phyloP scores from a whole-genome alignment of 768 basidiomycete genomes.

The Fistulinella prunicolor region DNA sequence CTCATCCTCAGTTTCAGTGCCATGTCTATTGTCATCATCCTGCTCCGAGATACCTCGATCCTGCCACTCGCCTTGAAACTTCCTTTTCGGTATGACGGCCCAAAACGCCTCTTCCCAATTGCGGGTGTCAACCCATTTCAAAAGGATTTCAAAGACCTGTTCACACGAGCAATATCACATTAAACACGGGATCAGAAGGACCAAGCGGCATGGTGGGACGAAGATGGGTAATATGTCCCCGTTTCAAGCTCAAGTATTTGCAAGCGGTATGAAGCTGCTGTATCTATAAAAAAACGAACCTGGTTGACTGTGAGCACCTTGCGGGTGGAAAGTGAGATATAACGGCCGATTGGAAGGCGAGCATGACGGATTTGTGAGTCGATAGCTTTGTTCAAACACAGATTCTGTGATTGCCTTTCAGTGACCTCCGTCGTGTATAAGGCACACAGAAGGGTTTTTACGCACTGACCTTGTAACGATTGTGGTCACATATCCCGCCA shows the following conservation, averaged over 20 bases:
- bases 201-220: not conserved
- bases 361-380: constrained; percentile 76
- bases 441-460: not conserved
- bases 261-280: constrained; percentile 3
- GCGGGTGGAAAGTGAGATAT: constrained; percentile 80
- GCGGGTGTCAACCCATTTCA: constrained; percentile 82
- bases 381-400: constrained; percentile 86
- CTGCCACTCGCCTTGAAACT: constrained; percentile 52
- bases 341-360: constrained; percentile 91
- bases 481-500: constrained; percentile 93
- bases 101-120: constrained; percentile 87
- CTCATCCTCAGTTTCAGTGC: not conserved
- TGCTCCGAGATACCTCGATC: constrained; percentile 4
- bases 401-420: constrained; percentile 50
- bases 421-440: constrained; percentile 10
- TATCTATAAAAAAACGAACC: constrained; percentile 33
- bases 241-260: constrained; percentile 1
- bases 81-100: constrained; percentile 88
- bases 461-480: constrained; percentile 80
- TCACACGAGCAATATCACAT: constrained; percentile 1
- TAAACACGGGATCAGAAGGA: constrained; percentile 3
- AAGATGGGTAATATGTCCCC: not conserved
- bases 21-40: not conserved
- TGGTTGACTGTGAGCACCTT: constrained; percentile 99
- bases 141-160: constrained; percentile 82